Evolutionary conservation across 2,329 filamentous ascomycete genomes (phyloP).

Genomic region (Akanthomyces lecanii): DNA sequence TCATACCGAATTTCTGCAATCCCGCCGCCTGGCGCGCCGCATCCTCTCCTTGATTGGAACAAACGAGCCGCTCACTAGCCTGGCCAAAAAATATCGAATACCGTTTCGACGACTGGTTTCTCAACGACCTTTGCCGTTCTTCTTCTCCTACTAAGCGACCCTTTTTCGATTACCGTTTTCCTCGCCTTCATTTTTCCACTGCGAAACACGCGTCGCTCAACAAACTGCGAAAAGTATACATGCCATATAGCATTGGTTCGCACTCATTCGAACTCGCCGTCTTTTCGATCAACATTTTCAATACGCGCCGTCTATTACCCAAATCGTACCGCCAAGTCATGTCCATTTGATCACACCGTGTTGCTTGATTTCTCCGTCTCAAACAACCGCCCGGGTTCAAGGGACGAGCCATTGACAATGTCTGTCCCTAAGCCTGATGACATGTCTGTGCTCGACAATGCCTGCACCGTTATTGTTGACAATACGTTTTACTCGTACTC

Average conservation of each 20-base stretch:
- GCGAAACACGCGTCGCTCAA: not conserved
- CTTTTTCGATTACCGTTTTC: not conserved
- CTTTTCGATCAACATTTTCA: not conserved
- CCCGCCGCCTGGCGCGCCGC: conserved; percentile 13
- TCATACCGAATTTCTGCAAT: not conserved
- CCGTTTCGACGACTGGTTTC: conserved; percentile 4
- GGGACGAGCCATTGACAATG: conserved; percentile 45
- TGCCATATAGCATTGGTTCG: not conserved
- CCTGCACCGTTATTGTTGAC: conserved; percentile 77
- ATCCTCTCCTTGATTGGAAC: not conserved
- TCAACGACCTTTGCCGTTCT: not conserved
- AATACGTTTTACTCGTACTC: conserved; percentile 84
- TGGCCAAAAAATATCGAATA: not conserved
- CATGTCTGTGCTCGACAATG: conserved; percentile 60
- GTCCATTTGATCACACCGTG: conserved; percentile 24
- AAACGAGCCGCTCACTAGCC: conserved; percentile 3
- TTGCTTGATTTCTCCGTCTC: not conserved
- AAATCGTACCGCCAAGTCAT: conserved; percentile 32
- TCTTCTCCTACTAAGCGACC: not conserved
- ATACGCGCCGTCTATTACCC: not conserved
- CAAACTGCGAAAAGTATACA: not conserved
- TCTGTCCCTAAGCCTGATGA: conserved; percentile 62
- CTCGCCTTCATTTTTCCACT: not conserved
- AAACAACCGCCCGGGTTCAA: conserved; percentile 9
- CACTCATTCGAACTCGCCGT: not conserved